Evolutionary conservation across 1,284 basidiomycete genomes (phyloP).

Genomic region (Moesziomyces sp.): DNA sequence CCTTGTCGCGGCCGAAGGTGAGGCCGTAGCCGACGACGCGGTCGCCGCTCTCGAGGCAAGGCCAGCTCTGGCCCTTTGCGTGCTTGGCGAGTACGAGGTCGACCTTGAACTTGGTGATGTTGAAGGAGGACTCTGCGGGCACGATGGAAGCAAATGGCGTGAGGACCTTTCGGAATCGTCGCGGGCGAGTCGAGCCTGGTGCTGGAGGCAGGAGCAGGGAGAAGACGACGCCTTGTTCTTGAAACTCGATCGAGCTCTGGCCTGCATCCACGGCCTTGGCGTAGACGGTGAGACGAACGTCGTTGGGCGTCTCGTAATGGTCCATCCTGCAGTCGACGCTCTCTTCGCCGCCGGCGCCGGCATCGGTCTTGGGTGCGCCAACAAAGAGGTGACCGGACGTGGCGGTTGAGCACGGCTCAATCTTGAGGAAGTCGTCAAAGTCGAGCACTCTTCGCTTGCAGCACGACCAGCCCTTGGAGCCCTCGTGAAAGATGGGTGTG

Average conservation of each 20-base stretch:
- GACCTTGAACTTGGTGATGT: slow-evolving; percentile 63
- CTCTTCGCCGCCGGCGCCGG: slow-evolving; percentile 31
- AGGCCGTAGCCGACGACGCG: slow-evolving; percentile 59
- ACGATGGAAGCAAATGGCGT: slow-evolving; percentile 52
- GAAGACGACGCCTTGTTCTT: slow-evolving; percentile 51
- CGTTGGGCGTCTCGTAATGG: slow-evolving; percentile 66
- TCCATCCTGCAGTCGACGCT: slow-evolving; percentile 59
- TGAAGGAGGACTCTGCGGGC: slow-evolving; percentile 51
- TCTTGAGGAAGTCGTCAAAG: slow-evolving; percentile 65
- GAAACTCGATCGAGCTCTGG: slow-evolving; percentile 52
- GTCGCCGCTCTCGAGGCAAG: slow-evolving; percentile 59
- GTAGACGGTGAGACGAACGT: slow-evolving; percentile 63
- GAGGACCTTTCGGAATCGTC: slow-evolving; percentile 54
- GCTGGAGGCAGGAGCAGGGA: slow-evolving; percentile 54
- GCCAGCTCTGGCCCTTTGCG: slow-evolving; percentile 61
- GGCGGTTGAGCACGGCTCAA: slow-evolving; percentile 60
- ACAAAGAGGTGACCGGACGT: slow-evolving; percentile 61
- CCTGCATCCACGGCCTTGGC: slow-evolving; percentile 57
- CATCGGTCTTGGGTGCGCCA: slow-evolving; percentile 32
- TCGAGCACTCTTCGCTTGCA: slow-evolving; percentile 65
- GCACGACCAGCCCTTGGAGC: slow-evolving; percentile 66
- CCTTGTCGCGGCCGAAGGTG: slow-evolving; percentile 62
- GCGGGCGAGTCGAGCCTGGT: slow-evolving; percentile 29
- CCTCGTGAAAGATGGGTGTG: slow-evolving; percentile 66
- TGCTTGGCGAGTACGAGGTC: slow-evolving; percentile 63